Percentiles rank a stretch among this genome's conserved stretches.
These are phyloP conservation scores for Phytophthora foliorum DNA, from an alignment of 352 stramenopile genomes.

Conservation along the genomic window DNA sequence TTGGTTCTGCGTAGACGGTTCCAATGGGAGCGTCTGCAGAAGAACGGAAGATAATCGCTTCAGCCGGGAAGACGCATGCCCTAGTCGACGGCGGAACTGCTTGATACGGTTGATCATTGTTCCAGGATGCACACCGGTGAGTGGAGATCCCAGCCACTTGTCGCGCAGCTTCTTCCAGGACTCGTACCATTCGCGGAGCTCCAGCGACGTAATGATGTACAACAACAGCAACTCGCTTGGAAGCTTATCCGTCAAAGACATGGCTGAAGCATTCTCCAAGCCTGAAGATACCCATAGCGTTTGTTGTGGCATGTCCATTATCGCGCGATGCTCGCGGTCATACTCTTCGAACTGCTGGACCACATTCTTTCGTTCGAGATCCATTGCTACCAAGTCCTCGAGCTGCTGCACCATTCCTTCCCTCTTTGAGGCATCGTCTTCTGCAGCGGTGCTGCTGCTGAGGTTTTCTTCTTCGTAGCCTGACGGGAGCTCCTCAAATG, in stretches of 20 bases:
- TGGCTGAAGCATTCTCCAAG: conserved; percentile 11
- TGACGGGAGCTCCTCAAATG: conserved; percentile 51
- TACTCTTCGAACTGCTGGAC: conserved; percentile 51
- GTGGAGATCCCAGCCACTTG: conserved; percentile 55
- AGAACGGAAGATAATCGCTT: conserved; percentile 27
- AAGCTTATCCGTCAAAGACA: conserved; percentile 38
- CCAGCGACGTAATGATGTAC: conserved; percentile 62
- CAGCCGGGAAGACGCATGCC: conserved; percentile 47
- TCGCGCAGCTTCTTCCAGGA: conserved; percentile 57
- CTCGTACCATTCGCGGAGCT: conserved; percentile 64
- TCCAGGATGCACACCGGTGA: conserved; percentile 54
- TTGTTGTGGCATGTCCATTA: conserved; percentile 41
- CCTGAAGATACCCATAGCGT: conserved; percentile 6
- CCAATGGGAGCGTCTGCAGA: conserved; percentile 19
- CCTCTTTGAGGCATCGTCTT: conserved; percentile 6
- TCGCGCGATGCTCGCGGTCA: conserved; percentile 55
- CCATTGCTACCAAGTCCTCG: conserved; percentile 60
- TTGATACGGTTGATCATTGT: conserved; percentile 66
- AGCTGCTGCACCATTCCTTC: conserved; percentile 52
- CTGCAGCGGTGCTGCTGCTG: neutral
- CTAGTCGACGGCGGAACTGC: conserved; percentile 63
- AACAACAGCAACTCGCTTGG: conserved; percentile 59
- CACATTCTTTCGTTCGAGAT: conserved; percentile 57
- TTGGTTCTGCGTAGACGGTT: neutral
- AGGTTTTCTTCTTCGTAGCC: conserved; percentile 29